phyloP scores from a whole-genome alignment of 208 protist genomes.

The Porcisia deanei region DNA sequence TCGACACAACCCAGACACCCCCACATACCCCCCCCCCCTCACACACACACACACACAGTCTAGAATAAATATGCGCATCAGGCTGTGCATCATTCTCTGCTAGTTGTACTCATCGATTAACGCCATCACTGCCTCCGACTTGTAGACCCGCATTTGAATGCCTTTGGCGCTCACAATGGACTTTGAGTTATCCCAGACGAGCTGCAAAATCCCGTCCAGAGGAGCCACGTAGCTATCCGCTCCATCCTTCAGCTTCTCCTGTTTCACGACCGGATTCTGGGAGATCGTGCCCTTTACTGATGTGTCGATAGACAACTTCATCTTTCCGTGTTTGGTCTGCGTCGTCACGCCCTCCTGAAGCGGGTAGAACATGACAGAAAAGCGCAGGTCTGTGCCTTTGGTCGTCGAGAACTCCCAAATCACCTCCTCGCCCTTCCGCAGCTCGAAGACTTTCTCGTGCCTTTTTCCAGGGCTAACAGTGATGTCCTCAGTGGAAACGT shows the following conservation, averaged over 20 bases:
- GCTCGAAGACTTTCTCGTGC: slow-evolving; percentile 49
- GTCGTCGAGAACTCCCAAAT: slow-evolving; percentile 64
- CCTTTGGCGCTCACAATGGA: slow-evolving; percentile 48
- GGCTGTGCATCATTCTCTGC: too few species aligned
- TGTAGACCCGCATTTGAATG: slow-evolving; percentile 70
- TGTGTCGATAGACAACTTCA: slow-evolving; percentile 41
- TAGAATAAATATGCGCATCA: too few species aligned
- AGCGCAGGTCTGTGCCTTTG: slow-evolving; percentile 43
- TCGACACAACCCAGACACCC: too few species aligned
- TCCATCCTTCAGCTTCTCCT: slow-evolving; percentile 50
- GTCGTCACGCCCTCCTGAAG: slow-evolving; percentile 37
- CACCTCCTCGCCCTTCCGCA: slow-evolving; percentile 49
- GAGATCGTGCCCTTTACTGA: slow-evolving; percentile 30
- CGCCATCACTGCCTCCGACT: slow-evolving; percentile 31
- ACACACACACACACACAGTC: too few species aligned
- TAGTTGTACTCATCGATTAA: slow-evolving; percentile 3
- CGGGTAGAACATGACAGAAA: slow-evolving; percentile 48
- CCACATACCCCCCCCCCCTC: too few species aligned
- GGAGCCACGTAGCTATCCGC: slow-evolving; percentile 48
- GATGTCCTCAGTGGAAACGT: slow-evolving; percentile 56
- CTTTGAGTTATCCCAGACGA: slow-evolving; percentile 65
- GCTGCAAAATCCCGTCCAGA: slow-evolving; percentile 53
- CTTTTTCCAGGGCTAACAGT: slow-evolving; percentile 41
- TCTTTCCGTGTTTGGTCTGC: slow-evolving; percentile 24
- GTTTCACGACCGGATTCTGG: slow-evolving; percentile 47